Percentiles rank a stretch among this genome's conserved stretches.
Evolutionary conservation across 73 alveolate species (phyloP).

Genomic region (Paramecium tetraurelia): DNA sequence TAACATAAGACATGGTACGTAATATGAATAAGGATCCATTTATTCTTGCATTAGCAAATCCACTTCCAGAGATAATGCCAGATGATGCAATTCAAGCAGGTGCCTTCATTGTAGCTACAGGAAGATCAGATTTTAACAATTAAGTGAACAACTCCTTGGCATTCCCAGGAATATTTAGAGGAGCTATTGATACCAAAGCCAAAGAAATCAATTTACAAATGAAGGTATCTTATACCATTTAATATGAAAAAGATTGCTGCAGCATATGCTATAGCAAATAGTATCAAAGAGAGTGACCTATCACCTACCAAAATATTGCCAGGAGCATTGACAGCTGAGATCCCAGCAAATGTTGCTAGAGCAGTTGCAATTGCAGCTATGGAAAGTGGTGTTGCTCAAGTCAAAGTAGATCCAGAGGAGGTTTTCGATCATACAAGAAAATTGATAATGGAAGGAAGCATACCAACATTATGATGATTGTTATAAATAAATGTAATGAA

Average conservation of each 20-base stretch:
- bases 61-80: constrained; percentile 89
- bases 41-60: constrained; percentile 89
- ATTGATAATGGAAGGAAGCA: constrained; percentile 43
- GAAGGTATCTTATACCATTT: constrained; percentile 61
- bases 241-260: constrained; percentile 72
- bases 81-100: constrained; percentile 80
- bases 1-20: constrained; percentile 69
- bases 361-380: constrained; percentile 91
- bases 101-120: constrained; percentile 74
- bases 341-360: constrained; percentile 73
- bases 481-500: neutral
- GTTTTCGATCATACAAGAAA: constrained; percentile 42
- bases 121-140: constrained; percentile 90
- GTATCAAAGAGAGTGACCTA: constrained; percentile 65
- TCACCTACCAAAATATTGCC: constrained; percentile 85
- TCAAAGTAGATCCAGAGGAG: constrained; percentile 34
- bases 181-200: constrained; percentile 90
- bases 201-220: constrained; percentile 78
- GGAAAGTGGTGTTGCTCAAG: constrained; percentile 54
- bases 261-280: constrained; percentile 79
- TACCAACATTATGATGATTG: constrained; percentile 4
- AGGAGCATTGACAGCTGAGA: constrained; percentile 80
- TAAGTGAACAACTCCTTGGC: constrained; percentile 84
- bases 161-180: constrained; percentile 94
- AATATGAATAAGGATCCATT: constrained; percentile 79